Conservation (phyloP, 345 rosid species). For the Euclidium syriacum region DNA sequence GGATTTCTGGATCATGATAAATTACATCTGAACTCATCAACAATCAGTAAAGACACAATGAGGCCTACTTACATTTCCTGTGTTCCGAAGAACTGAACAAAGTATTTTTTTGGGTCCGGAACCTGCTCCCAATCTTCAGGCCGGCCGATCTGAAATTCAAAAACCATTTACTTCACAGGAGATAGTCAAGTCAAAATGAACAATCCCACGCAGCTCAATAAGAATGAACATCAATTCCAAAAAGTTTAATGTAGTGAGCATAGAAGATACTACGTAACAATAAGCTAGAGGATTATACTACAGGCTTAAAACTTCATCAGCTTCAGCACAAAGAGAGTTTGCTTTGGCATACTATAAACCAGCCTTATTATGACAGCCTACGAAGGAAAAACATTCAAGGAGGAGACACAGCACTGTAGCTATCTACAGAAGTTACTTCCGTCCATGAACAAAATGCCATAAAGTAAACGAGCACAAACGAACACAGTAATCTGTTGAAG, state of each 20-base stretch:
- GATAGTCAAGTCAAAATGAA: background rate
- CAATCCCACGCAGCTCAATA: constrained; percentile 1
- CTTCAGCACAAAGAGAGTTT: background rate
- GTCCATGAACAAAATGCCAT: background rate
- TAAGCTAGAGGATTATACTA: background rate
- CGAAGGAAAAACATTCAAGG: constrained; percentile 3
- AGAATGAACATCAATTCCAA: background rate
- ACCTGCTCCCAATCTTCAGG: constrained; percentile 75
- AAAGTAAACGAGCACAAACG: background rate
- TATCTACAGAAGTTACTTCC: background rate
- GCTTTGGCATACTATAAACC: background rate
- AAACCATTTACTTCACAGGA: constrained; percentile 25
- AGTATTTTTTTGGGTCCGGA: constrained; percentile 76
- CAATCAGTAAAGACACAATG: constrained; percentile 1
- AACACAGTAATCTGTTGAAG: background rate
- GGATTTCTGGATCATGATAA: background rate
- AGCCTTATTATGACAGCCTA: background rate
- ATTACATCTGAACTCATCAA: background rate
- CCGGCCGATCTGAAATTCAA: constrained; percentile 63
- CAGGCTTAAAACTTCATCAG: background rate
- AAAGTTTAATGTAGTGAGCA: background rate
- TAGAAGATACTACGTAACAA: background rate
- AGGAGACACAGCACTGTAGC: background rate
- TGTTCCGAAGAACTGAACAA: constrained; percentile 86
- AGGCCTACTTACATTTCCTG: constrained; percentile 70